Evolutionary conservation across 441 rosid species (phyloP).

Genomic region (Omphalea diandra): DNA sequence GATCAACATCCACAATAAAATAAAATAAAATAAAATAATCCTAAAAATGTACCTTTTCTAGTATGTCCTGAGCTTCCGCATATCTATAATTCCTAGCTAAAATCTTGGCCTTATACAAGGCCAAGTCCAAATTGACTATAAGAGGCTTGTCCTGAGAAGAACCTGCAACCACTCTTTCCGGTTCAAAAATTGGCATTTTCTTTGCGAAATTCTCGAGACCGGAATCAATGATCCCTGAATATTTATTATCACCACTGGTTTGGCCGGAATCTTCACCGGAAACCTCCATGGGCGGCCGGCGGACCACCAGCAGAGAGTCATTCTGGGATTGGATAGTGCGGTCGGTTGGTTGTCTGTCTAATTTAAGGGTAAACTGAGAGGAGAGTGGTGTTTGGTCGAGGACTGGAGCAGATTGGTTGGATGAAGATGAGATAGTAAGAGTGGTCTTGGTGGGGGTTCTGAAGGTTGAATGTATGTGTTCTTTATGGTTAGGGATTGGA

Average conservation of each 20-base stretch:
- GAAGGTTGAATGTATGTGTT: constrained; percentile 22
- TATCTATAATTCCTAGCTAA: constrained; percentile 51
- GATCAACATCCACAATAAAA: too few species aligned
- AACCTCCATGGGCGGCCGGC: constrained; percentile 65
- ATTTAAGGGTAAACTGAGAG: constrained; percentile 3
- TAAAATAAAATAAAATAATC: background rate
- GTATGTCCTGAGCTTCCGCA: constrained; percentile 62
- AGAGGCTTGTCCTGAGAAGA: constrained; percentile 55
- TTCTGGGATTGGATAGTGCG: constrained; percentile 14
- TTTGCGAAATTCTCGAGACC: constrained; percentile 67
- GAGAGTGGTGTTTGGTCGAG: constrained; percentile 33
- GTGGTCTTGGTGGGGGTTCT: constrained; percentile 33
- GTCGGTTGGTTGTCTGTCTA: background rate
- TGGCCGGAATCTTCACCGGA: constrained; percentile 41
- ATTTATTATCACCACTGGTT: constrained; percentile 23
- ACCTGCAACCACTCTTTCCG: constrained; percentile 46
- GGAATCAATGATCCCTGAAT: constrained; percentile 51
- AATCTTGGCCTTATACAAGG: constrained; percentile 76
- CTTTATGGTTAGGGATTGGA: constrained; percentile 32
- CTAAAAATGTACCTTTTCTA: constrained; percentile 56
- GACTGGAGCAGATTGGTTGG: constrained; percentile 35
- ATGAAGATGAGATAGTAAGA: constrained; percentile 27
- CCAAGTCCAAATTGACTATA: constrained; percentile 70
- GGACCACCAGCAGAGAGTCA: constrained; percentile 43
- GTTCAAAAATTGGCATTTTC: constrained; percentile 90